A percentile compares a stretch with the other conserved stretches of the same genome.
Evolutionary conservation across 768 basidiomycete species (phyloP).

Genomic region (Suillus variegatus): DNA sequence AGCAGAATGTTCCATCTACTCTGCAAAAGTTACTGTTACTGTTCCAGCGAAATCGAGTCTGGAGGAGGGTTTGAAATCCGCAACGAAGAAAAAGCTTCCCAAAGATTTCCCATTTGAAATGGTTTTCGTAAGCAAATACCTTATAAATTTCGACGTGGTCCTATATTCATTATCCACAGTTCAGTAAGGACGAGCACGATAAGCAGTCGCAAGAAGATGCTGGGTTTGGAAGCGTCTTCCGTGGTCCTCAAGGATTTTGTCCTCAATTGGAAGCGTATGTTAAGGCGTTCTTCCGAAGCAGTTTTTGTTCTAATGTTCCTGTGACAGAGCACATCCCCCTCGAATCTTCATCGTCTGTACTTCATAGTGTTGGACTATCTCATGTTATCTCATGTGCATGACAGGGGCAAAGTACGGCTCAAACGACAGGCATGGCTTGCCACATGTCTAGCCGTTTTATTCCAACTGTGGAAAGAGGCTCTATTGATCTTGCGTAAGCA

Average conservation of each 20-base stretch:
- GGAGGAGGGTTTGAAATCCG: constrained; percentile 68
- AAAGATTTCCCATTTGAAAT: constrained; percentile 69
- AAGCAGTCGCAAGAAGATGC: constrained; percentile 65
- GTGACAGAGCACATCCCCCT: constrained; percentile 47
- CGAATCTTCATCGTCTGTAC: constrained; percentile 72
- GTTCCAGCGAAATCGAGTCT: constrained; percentile 62
- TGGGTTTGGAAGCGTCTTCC: constrained; percentile 71
- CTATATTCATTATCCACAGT: constrained; percentile 39
- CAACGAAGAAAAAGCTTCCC: constrained; percentile 91
- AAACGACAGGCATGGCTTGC: constrained; percentile 77
- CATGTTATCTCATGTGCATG: background rate
- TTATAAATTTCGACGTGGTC: background rate
- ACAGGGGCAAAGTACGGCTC: constrained; percentile 85
- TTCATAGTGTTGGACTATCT: background rate
- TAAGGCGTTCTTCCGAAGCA: background rate
- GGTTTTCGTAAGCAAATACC: constrained; percentile 62
- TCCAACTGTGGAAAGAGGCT: constrained; percentile 91
- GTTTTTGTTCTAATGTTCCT: constrained; percentile 20
- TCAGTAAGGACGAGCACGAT: constrained; percentile 74
- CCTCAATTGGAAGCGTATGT: constrained; percentile 77
- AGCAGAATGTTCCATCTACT: constrained; percentile 8
- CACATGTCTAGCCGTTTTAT: constrained; percentile 81
- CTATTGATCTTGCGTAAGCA: constrained; percentile 77
- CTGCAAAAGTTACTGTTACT: constrained; percentile 48
- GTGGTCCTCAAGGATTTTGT: constrained; percentile 59